phyloP scores from a whole-genome alignment of 2,329 filamentous ascomycete genomes.

The Diaporthe batatas region DNA sequence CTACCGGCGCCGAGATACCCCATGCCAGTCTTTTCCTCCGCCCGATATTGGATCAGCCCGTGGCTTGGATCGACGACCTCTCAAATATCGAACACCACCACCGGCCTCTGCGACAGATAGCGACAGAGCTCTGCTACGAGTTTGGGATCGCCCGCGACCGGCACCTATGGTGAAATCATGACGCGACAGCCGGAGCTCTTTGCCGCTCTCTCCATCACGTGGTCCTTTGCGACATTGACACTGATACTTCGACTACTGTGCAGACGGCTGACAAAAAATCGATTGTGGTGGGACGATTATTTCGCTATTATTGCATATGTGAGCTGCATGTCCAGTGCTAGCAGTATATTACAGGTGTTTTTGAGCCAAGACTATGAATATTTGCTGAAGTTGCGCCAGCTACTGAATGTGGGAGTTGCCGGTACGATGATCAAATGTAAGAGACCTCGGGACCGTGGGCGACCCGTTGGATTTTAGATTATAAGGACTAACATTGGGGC shows the following conservation, averaged over 20 bases:
- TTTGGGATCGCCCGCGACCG: neutral
- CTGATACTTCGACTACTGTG: neutral
- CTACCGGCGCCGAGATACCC: neutral
- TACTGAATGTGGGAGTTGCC: conserved; percentile 2
- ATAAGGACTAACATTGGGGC: neutral
- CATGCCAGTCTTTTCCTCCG: neutral
- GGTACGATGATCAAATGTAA: conserved; percentile 14
- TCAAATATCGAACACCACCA: neutral
- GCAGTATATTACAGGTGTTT: too few species aligned
- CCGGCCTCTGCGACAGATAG: neutral
- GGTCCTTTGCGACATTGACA: conserved; percentile 20
- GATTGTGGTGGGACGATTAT: conserved; percentile 26
- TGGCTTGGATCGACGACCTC: neutral
- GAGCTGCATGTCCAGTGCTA: neutral
- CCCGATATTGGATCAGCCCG: neutral
- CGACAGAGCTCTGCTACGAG: neutral
- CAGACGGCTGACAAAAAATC: conserved; percentile 9
- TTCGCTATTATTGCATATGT: conserved; percentile 20
- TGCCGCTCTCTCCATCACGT: conserved; percentile 6
- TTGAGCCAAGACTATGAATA: neutral
- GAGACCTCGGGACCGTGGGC: fast-evolving
- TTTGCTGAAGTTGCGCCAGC: conserved; percentile 5
- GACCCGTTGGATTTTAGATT: neutral
- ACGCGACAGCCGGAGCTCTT: conserved; percentile 22
- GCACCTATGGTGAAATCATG: conserved; percentile 11